Percentiles rank a stretch among this genome's conserved stretches.
Conservation (phyloP, 345 rosid genomes). For the Passiflora organensis region DNA sequence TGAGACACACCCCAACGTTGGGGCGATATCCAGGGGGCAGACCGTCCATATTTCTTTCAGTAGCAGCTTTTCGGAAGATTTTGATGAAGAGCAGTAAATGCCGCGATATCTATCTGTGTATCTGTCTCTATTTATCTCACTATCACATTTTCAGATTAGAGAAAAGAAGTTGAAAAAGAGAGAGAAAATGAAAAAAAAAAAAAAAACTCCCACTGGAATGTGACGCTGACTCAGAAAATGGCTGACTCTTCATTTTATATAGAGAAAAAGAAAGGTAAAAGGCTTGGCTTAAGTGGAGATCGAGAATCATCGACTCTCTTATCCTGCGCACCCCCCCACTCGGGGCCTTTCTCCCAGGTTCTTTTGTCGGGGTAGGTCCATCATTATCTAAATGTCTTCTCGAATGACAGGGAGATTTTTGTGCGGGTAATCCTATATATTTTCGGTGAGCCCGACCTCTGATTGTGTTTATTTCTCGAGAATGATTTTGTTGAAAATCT, state of each 20-base stretch:
- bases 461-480: background rate
- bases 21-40: conserved; percentile 96
- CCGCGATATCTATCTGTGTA: too few species aligned
- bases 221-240: conserved; percentile 37
- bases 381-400: background rate
- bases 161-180: background rate
- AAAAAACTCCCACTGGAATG: background rate
- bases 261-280: background rate
- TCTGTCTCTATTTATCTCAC: background rate
- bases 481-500: background rate
- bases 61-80: background rate
- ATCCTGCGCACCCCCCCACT: conserved; percentile 34
- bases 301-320: conserved; percentile 7
- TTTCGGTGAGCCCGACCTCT: too few species aligned
- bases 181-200: background rate
- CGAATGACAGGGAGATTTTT: background rate
- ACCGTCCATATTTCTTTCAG: conserved; percentile 49
- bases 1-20: conserved; percentile 92
- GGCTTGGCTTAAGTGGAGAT: background rate
- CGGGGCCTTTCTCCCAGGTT: conserved; percentile 5
- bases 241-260: conserved; percentile 13
- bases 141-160: background rate
- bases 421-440: background rate
- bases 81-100: background rate
- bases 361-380: background rate